A percentile compares a stretch with the other conserved stretches of the same genome.
phyloP scores from a whole-genome alignment of 768 basidiomycete genomes.

The Cystobasidium onofrii region DNA sequence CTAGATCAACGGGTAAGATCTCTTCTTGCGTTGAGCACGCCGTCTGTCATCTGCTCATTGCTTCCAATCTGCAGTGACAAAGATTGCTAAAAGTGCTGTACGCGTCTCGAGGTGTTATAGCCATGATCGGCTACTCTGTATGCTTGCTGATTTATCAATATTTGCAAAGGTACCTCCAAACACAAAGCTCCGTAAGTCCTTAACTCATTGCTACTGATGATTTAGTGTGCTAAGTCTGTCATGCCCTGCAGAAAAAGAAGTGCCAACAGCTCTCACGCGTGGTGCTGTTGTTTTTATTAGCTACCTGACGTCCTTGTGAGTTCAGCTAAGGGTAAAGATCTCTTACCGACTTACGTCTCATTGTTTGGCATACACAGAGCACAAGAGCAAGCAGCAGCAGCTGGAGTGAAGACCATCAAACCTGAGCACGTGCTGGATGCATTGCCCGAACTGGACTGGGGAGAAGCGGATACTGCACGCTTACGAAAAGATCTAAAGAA shows the following conservation, averaged over 20 bases:
- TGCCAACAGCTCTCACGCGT: slow-evolving; percentile 71
- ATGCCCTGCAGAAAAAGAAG: slow-evolving; percentile 56
- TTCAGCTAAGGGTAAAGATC: neutral
- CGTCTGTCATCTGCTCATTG: neutral
- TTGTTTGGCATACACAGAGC: slow-evolving; percentile 19
- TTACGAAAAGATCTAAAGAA: slow-evolving; percentile 34
- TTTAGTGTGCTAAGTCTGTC: neutral
- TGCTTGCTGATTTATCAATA: neutral
- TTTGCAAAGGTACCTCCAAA: slow-evolving; percentile 11
- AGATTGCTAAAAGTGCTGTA: slow-evolving; percentile 17
- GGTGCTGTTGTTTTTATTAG: slow-evolving; percentile 92
- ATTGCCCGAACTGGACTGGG: slow-evolving; percentile 39
- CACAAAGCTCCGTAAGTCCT: slow-evolving; percentile 13
- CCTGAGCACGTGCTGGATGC: slow-evolving; percentile 40
- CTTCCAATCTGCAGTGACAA: slow-evolving; percentile 1
- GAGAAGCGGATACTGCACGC: slow-evolving; percentile 27
- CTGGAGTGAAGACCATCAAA: slow-evolving; percentile 39
- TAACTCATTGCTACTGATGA: neutral
- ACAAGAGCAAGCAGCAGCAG: slow-evolving; percentile 38
- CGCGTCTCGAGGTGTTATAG: neutral
- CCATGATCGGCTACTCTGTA: neutral
- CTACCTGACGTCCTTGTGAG: slow-evolving; percentile 63
- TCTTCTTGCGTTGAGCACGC: no score
- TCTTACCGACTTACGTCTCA: no score
- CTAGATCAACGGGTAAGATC: neutral